A percentile compares a stretch with the other conserved stretches of the same genome.
Evolutionary conservation across 345 rosid species (phyloP).

Genomic region (Brassica incana): DNA sequence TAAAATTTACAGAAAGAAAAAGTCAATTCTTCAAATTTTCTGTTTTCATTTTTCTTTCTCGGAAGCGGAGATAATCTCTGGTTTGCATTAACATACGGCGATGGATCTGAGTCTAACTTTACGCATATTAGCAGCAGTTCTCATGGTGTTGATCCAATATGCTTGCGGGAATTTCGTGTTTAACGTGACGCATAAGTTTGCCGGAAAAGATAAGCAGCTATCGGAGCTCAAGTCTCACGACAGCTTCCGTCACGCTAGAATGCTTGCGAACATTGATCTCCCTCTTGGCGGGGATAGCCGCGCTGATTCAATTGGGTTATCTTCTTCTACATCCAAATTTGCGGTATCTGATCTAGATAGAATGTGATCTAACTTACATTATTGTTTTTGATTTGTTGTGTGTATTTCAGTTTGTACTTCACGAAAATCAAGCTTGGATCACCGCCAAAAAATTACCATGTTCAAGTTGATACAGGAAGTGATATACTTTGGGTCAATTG

Average conservation of each 20-base stretch:
- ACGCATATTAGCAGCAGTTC: conserved; percentile 19
- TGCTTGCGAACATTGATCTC: conserved; percentile 59
- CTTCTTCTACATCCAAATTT: conserved; percentile 11
- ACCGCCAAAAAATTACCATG: conserved; percentile 69
- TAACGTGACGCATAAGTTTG: conserved; percentile 64
- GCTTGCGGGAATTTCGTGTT: conserved; percentile 51
- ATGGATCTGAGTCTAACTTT: conserved; percentile 44
- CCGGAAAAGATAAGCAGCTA: conserved; percentile 48
- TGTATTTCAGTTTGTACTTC: conserved; percentile 69
- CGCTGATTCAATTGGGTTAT: conserved; percentile 66
- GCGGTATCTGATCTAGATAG: background rate
- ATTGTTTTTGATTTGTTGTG: background rate
- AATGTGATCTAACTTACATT: background rate
- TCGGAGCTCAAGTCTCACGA: conserved; percentile 70
- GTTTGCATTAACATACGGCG: background rate
- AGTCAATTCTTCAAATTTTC: background rate
- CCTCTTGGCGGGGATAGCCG: conserved; percentile 87
- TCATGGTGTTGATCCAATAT: conserved; percentile 37
- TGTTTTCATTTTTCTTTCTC: background rate
- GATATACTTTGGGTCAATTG: conserved; percentile 97
- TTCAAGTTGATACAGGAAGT: conserved; percentile 98
- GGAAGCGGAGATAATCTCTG: background rate
- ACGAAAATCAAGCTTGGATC: conserved; percentile 73
- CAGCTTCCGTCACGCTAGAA: conserved; percentile 64
- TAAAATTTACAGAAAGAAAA: background rate